Evolutionary conservation across 257 asterid species (phyloP).

Genomic region (Eustoma russellianum): DNA sequence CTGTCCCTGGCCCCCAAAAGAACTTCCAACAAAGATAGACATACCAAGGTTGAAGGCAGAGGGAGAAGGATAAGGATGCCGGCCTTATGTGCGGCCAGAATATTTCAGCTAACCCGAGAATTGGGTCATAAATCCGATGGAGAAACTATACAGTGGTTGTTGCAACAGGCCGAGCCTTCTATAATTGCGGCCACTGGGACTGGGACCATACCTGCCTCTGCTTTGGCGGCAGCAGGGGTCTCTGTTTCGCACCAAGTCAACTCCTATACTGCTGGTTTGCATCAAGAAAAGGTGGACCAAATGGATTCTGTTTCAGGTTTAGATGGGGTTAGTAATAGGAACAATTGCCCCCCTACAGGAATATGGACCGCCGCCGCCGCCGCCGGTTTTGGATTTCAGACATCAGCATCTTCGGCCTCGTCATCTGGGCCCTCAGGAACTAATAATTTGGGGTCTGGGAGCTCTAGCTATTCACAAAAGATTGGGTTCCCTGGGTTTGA

Average conservation of each 20-base stretch:
- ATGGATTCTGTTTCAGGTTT: constrained; percentile 19
- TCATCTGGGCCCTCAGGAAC: constrained; percentile 17
- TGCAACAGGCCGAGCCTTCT: constrained; percentile 65
- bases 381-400: constrained; percentile 30
- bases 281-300: constrained; percentile 36
- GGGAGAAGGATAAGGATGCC: constrained; percentile 82
- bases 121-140: constrained; percentile 80
- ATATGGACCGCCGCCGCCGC: constrained; percentile 36
- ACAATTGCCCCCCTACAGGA: constrained; percentile 34
- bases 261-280: constrained; percentile 41
- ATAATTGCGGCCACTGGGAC: constrained; percentile 70
- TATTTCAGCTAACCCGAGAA: constrained; percentile 64
- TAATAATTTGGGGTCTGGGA: constrained; percentile 28
- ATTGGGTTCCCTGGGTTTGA: constrained; percentile 53
- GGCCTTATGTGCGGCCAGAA: constrained; percentile 69
- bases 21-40: constrained; percentile 64
- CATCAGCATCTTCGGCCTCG: constrained; percentile 26
- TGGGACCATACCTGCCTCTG: constrained; percentile 72
- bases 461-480: constrained; percentile 38
- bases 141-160: constrained; percentile 71
- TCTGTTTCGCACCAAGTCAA: constrained; percentile 34
- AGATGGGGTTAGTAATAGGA: constrained; percentile 24
- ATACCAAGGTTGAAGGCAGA: constrained; percentile 70
- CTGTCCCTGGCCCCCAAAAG: constrained; percentile 38
- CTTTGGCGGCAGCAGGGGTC: constrained; percentile 38